These are phyloP conservation scores for Leishmania major DNA, from an alignment of 208 protist species.

Conservation along the genomic window DNA sequence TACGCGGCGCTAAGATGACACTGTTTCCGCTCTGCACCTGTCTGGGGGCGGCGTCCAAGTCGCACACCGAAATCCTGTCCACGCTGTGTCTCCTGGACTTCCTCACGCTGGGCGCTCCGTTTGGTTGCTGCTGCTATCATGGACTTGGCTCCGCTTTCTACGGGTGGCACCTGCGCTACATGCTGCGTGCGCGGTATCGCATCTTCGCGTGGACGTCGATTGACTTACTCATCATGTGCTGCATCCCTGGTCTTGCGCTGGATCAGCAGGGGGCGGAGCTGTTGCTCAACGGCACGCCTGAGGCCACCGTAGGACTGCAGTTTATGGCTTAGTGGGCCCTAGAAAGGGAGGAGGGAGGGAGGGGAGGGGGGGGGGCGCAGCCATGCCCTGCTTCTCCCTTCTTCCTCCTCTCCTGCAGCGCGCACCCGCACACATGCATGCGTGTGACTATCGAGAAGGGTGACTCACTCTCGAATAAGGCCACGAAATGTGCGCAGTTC, in stretches of 20 bases:
- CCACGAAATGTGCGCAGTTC: background rate
- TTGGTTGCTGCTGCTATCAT: constrained; percentile 63
- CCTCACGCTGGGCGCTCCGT: constrained; percentile 49
- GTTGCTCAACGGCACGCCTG: constrained; percentile 31
- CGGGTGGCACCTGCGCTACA: constrained; percentile 70
- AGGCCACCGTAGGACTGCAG: constrained; percentile 6
- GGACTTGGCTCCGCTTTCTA: constrained; percentile 68
- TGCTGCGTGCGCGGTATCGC: constrained; percentile 69
- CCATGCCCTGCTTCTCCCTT: background rate
- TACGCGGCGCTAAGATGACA: constrained; percentile 26
- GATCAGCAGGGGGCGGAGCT: constrained; percentile 72
- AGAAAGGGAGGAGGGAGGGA: background rate
- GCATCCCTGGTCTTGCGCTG: constrained; percentile 48
- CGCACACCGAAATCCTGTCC: constrained; percentile 35
- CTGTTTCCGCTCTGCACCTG: constrained; percentile 45
- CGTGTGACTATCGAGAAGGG: background rate
- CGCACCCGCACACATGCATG: background rate
- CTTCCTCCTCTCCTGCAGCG: background rate
- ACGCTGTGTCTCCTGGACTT: constrained; percentile 50
- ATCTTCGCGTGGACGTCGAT: constrained; percentile 32
- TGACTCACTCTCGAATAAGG: background rate
- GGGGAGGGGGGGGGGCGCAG: background rate
- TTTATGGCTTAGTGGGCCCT: constrained; percentile 21
- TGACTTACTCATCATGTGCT: constrained; percentile 46
- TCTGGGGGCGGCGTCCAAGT: constrained; percentile 29